phyloP scores from a whole-genome alignment of 306 rosid species.

The Oxytropis ochrocephala region DNA sequence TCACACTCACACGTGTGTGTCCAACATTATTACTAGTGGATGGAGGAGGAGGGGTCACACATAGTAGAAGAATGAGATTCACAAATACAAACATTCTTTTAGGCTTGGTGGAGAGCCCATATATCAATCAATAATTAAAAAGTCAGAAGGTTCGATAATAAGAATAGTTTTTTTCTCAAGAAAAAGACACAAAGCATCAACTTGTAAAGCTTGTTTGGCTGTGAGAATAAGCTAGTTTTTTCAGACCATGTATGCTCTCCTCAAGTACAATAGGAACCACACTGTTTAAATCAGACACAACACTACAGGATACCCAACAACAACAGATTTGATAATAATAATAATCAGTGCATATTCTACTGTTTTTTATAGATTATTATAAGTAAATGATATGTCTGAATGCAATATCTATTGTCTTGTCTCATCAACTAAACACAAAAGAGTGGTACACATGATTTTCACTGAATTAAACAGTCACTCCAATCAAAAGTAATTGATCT shows the following conservation, averaged over 20 bases:
- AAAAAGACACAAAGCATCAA: conserved; percentile 48
- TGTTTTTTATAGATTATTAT: conserved; percentile 13
- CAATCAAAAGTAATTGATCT: conserved; percentile 14
- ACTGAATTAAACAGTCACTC: conserved; percentile 4
- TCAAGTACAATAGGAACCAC: conserved; percentile 31
- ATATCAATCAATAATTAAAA: conserved; percentile 8
- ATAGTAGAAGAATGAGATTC: conserved; percentile 69
- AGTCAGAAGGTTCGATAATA: conserved; percentile 43
- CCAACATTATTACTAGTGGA: conserved; percentile 34
- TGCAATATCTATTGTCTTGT: conserved; percentile 1
- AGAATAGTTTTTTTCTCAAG: conserved; percentile 38
- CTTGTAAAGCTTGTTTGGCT: conserved; percentile 30
- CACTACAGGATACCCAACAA: conserved; percentile 1
- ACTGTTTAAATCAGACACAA: conserved; percentile 13
- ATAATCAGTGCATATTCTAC: conserved; percentile 25
- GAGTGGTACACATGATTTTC: conserved; percentile 13
- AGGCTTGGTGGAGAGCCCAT: conserved; percentile 70
- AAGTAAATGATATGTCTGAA: neutral
- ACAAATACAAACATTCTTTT: conserved; percentile 42
- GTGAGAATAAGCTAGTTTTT: conserved; percentile 21
- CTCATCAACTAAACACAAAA: conserved; percentile 21
- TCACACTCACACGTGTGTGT: conserved; percentile 29
- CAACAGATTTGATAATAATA: neutral
- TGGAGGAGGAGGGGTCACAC: conserved; percentile 53
- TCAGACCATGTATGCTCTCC: conserved; percentile 35